Base-by-base conservation (phyloP, 139 green algal genomes). In the Astrephomene gubernaculifera region DNA sequence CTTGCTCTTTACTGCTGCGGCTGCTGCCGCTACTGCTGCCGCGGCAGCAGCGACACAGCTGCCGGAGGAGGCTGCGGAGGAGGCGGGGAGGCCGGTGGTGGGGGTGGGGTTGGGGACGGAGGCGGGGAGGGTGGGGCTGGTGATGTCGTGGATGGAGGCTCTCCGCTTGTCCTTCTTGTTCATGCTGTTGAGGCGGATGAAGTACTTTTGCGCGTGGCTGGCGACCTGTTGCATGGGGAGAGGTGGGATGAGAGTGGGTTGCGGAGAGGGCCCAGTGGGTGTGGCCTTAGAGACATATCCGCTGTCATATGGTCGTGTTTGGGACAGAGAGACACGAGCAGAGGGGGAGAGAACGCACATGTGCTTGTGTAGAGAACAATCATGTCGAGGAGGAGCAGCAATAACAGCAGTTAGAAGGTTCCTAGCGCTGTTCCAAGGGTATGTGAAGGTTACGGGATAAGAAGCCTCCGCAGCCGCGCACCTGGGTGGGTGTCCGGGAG, bases 141-240 rank as follows among this genome's bases (percentile, higher is more conserved):
- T 87, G 86, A 99, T 98, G 94, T 99, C 96, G 86, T 99, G 96
- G 82, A 99, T 99, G 78, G 74, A 93, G 21, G 92, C 92, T 0
- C 95, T 91, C 52, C 94, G 87, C 85, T 97, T 97, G 87, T 97
- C 94, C 90, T 98, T 97, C 81, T 98, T 98, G 86, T 96, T 96
- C 9, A 65, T 27, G 29, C 83, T 92, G 89, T 97, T 98, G 19
- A 99, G 88, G 22, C 96, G 90, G 80, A 98, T 98, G 86, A 98
- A 98, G 89, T 98, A 98, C 90, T 98, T 98, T 82, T 98, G 96
- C 5, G 96, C 96, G 85, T 98, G 96, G 67, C 87, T 95, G 43
- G 96, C 96, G 22, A 99, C 96, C 92, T 96, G 90, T 12, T 57
- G 49, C 12, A 17, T 25, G 49, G 49, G 49, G 49, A 25, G 49